Evolutionary conservation across 805 yeast species (phyloP), one percentile per base, ranked within the genome.

Genomic region (Ascoidea tarda): DNA sequence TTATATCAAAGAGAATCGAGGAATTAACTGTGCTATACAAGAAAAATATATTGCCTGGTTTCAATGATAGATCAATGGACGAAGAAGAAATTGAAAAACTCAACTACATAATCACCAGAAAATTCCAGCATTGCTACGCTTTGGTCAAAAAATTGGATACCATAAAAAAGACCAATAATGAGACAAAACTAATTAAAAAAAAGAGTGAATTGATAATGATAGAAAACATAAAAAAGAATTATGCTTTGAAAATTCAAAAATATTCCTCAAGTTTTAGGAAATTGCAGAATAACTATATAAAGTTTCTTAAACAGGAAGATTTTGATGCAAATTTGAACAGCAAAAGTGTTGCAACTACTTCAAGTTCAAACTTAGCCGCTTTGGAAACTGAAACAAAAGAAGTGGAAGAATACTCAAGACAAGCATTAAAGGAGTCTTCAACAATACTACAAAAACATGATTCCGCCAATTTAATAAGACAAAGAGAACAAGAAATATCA

Each of bases 401-500:
- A 52, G 66, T 75, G 33, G 83, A 78, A 58, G 64, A 73, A 14
- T 78, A 78, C 60, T 77, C 82, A 4, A 66, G 76, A 55, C 72
- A 74, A 52, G 81, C 78, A 4, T 68, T 78, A 58, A 71, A 69
- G 53, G 77, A 74, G 54, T 74, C 82, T 1, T 74, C 67, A 60
- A 50, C 72, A 63, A 52, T 65, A 52, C 52, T 61, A 53, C 62
- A 67, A 47, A 68, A 66, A 46, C 65, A 49, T 6, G 52, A 55
- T 50, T 28, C 46, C 10, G 42, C 32, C 16, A 63, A 47, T 58
- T 60, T 31, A 63, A 65, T 14, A 60, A 73, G 5, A 52, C 87
- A 85, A 59, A 74, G 99, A 52, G 99, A 93, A 62, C 78, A 81
- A 51, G 99, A 91, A 62, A 93, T 93, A 51, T 84, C 85, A 38